Base-by-base conservation (phyloP, 2,329 filamentous ascomycete genomes). In the Fusarium sp. region DNA sequence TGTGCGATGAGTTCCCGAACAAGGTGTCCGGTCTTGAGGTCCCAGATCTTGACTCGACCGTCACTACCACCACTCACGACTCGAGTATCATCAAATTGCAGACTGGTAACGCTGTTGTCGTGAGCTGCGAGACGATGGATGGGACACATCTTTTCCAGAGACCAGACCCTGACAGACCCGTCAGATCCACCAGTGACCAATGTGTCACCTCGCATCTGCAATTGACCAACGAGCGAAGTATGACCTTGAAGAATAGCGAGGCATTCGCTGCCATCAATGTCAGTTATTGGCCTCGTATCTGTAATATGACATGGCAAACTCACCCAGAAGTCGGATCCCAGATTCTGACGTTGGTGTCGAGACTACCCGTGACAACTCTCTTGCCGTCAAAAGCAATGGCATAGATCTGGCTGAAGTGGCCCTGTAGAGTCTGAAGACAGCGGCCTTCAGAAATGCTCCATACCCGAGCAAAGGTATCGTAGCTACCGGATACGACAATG, bases 391-490 rank as follows among this genome's bases (percentile, higher is more conserved):
- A 99, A 1, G 96, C 96, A 78, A 99, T 97, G 18, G 96, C 96
- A 79, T 99, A 99, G 62, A 99, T 99, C 78, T 99, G 96, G 78
- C 95, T 98, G 82, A 98, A 99, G 81, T 99, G 96, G 0, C 96
- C 96, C 46, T 92, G 91, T 40, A 99, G 86, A 1, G 94, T 98
- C 72, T 95, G 91, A 58, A 98, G 84, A 79, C 96, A 99, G 68
- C 94, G 91, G 31, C 96, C 96, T 81, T 98, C 94, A 2, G 94
- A 97, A 55, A 99, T 98, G 80, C 94, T 98, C 96, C 96, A 99
- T 61, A 99, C 95, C 74, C 94, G 92, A 23, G 96, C 96, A 23
- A 94, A 98, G 7, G 96, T 98, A 79, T 99, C 96, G 81, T 99
- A 99, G 80, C 94, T 97, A 61, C 96, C 96, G 31, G 95, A 98